Percentiles rank a stretch among this genome's conserved stretches.
Evolutionary conservation across 108 stramenopile species (phyloP).

Genomic region (Cyclotella baltica): DNA sequence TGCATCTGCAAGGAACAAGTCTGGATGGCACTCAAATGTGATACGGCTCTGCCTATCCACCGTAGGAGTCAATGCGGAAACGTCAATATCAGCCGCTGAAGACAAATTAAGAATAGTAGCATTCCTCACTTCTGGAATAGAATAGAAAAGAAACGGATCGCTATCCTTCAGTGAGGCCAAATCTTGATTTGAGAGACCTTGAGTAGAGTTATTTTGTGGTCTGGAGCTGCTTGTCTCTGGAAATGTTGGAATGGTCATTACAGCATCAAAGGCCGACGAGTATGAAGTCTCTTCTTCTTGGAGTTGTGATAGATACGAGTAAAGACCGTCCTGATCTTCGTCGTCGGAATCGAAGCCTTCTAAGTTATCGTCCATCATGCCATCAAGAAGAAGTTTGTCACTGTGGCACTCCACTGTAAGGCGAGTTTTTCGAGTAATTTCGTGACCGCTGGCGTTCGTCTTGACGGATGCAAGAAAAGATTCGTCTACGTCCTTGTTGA

Average conservation of each 20-base stretch:
- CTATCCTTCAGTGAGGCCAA: too few species aligned
- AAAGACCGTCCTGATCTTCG: background rate
- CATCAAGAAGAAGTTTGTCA: background rate
- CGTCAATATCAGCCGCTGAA: too few species aligned
- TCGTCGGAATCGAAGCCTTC: background rate
- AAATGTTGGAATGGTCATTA: background rate
- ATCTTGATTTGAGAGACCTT: too few species aligned
- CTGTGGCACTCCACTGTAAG: background rate
- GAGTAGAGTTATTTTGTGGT: too few species aligned
- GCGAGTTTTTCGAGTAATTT: background rate
- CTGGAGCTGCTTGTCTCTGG: background rate
- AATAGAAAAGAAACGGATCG: too few species aligned
- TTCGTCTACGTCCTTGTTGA: background rate
- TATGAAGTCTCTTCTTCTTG: background rate
- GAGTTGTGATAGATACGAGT: background rate
- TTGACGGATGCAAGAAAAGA: background rate
- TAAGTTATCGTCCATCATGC: background rate
- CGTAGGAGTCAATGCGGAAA: too few species aligned
- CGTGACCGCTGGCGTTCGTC: background rate
- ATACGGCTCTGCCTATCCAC: too few species aligned
- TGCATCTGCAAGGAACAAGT: too few species aligned
- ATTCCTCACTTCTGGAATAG: too few species aligned
- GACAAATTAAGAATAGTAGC: too few species aligned
- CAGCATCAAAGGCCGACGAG: too few species aligned
- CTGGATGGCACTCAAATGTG: too few species aligned